Percentiles rank a stretch among this genome's conserved stretches.
phyloP scores from a whole-genome alignment of 192 early-diverging fungal species.

The Endogone sp. region DNA sequence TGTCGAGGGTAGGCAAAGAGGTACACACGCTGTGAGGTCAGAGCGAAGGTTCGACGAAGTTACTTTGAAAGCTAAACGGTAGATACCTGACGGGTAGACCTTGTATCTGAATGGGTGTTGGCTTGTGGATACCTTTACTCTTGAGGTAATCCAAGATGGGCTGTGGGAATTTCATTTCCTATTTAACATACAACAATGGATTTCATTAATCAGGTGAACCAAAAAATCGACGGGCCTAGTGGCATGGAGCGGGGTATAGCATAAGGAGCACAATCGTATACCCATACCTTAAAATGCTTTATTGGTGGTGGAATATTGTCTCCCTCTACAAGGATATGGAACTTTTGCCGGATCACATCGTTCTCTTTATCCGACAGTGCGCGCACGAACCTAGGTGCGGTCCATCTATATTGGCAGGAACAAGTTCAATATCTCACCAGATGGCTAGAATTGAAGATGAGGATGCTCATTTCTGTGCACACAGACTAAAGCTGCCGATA shows the following conservation, averaged over 20 bases:
- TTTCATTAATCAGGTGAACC: neutral
- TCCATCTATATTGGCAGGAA: constrained; percentile 51
- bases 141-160: constrained; percentile 76
- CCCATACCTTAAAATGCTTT: constrained; percentile 62
- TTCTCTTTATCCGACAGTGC: constrained; percentile 45
- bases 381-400: constrained; percentile 68
- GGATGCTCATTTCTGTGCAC: too few relatives aligned
- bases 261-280: too few relatives aligned
- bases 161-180: constrained; percentile 83
- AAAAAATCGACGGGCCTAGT: too few relatives aligned
- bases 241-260: too few relatives aligned
- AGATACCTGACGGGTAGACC: constrained; percentile 85
- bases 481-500: neutral
- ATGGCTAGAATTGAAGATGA: neutral
- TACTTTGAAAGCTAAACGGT: neutral
- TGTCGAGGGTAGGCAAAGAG: constrained; percentile 2
- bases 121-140: constrained; percentile 77
- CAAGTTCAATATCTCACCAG: neutral
- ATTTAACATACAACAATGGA: constrained; percentile 4
- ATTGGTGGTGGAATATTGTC: constrained; percentile 83
- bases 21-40: constrained; percentile 4
- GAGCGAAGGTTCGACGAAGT: neutral
- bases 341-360: constrained; percentile 68
- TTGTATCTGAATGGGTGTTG: constrained; percentile 96
- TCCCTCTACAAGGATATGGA: constrained; percentile 88